Conservation (phyloP, 306 rosid species). For the Rubus idaeus region DNA sequence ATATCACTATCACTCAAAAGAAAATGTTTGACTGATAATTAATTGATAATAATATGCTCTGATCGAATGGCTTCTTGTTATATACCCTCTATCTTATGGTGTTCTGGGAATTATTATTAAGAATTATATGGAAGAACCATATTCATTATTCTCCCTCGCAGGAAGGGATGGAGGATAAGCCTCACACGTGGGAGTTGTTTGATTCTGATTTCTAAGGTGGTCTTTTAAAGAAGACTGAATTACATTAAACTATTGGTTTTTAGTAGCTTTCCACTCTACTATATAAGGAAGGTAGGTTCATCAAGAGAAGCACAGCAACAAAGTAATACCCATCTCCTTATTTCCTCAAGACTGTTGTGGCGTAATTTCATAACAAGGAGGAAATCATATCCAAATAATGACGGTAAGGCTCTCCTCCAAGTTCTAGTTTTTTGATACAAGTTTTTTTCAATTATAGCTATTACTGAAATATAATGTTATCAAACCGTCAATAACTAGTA, state of each 20-base stretch:
- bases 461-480: not conserved
- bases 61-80: not conserved
- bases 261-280: conserved; percentile 6
- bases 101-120: conserved; percentile 5
- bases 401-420: conserved; percentile 1
- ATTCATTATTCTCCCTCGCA: conserved; percentile 30
- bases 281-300: conserved; percentile 9
- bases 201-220: conserved; percentile 20
- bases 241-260: conserved; percentile 1
- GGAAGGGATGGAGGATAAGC: conserved; percentile 27
- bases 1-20: conserved; percentile 12
- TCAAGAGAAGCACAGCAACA: conserved; percentile 22
- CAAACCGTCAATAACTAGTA: not conserved
- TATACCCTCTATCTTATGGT: not conserved
- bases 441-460: not conserved
- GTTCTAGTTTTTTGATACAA: not conserved
- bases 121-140: conserved; percentile 31
- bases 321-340: not conserved
- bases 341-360: conserved; percentile 4
- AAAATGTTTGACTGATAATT: conserved; percentile 14
- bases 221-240: conserved; percentile 4
- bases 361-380: not conserved
- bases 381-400: conserved; percentile 13
- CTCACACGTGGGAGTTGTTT: not conserved
- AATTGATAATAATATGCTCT: not conserved